Conservation (phyloP, 768 basidiomycete species). For the Leccinum subtestaceum region DNA sequence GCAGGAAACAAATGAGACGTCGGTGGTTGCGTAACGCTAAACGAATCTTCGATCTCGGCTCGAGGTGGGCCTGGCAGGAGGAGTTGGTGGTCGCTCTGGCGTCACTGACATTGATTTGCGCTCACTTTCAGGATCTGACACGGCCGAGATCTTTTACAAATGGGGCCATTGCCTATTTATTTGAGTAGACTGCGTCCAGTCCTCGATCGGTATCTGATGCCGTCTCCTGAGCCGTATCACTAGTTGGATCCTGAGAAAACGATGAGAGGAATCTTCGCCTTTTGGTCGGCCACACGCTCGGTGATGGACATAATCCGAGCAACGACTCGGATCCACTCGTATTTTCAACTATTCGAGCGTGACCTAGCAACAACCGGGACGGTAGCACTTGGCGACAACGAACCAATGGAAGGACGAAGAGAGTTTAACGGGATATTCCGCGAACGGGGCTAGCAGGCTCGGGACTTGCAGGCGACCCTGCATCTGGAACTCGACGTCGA, state of each 20-base stretch:
- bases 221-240: slow-evolving; percentile 85
- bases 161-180: slow-evolving; percentile 57
- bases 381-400: slow-evolving; percentile 16
- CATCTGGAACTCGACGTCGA: slow-evolving; percentile 23
- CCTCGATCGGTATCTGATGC: slow-evolving; percentile 91
- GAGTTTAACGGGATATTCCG: slow-evolving; percentile 40
- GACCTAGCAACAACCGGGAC: slow-evolving; percentile 8
- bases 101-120: slow-evolving; percentile 24
- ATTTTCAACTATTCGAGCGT: slow-evolving; percentile 74
- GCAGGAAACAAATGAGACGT: slow-evolving; percentile 65
- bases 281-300: slow-evolving; percentile 78
- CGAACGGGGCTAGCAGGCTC: slow-evolving; percentile 18
- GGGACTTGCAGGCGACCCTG: slow-evolving; percentile 15
- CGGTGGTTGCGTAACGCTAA: slow-evolving; percentile 59
- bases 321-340: slow-evolving; percentile 79
- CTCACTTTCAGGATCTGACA: slow-evolving; percentile 39
- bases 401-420: slow-evolving; percentile 8
- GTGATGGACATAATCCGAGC: slow-evolving; percentile 87
- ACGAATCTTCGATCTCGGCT: slow-evolving; percentile 71
- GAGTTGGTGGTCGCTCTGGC: slow-evolving; percentile 25
- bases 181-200: slow-evolving; percentile 78
- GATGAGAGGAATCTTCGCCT: slow-evolving; percentile 42
- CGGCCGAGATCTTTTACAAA: slow-evolving; percentile 47
- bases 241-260: slow-evolving; percentile 61
- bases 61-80: slow-evolving; percentile 54